Evolutionary conservation across 768 basidiomycete species (phyloP).

Genomic region (Suillus occidentalis): DNA sequence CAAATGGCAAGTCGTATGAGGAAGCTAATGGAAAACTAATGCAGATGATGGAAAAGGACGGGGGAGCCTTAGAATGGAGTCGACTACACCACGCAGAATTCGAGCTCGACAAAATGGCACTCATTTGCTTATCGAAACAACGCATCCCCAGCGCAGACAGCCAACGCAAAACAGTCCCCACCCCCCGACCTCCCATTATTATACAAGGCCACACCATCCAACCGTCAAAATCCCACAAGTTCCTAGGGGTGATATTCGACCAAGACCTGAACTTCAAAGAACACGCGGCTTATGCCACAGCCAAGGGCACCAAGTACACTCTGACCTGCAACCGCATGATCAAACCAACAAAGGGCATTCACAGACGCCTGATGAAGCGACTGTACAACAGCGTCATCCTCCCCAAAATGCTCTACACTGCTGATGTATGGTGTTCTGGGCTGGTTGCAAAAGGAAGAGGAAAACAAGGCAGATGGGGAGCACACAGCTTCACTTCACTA

Average conservation of each 20-base stretch:
- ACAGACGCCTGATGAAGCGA: not conserved
- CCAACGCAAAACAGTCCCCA: not conserved
- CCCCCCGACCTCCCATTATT: not conserved
- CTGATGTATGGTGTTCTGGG: not conserved
- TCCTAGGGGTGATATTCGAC: not conserved
- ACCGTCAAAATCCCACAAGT: not conserved
- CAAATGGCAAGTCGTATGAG: not conserved
- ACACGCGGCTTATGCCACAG: not conserved
- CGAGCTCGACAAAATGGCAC: not conserved
- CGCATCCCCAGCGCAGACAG: too few relatives aligned
- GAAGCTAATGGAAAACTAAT: not conserved
- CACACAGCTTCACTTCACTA: not conserved
- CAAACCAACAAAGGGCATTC: not conserved
- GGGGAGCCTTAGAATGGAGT: not conserved
- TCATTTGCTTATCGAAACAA: not conserved
- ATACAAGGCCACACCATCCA: not conserved
- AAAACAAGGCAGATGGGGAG: not conserved
- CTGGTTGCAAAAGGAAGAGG: not conserved
- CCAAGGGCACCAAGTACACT: not conserved
- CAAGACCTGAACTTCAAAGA: not conserved
- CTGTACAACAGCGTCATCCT: not conserved
- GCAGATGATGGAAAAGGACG: not conserved
- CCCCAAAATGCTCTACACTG: not conserved
- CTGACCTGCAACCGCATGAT: not conserved
- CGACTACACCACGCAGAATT: not conserved